These are phyloP conservation scores for Xylariaceae sp. DNA, from an alignment of 2,329 filamentous ascomycete species.

Conservation along the genomic window DNA sequence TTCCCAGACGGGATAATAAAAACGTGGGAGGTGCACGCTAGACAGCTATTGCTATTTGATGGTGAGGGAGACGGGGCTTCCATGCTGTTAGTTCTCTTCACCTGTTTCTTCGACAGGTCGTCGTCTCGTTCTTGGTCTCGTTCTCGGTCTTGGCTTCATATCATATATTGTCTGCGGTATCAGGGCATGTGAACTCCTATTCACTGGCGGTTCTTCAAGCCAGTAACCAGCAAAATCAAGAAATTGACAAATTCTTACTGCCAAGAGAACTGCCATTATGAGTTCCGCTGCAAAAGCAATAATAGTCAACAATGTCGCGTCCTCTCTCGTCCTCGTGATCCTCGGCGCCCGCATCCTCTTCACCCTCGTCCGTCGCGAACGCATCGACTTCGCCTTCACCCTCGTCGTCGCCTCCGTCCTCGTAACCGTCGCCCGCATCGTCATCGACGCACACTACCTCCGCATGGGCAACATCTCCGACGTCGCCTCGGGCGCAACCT, in stretches of 20 bases:
- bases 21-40: neutral
- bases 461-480: conserved; percentile 24
- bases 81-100: neutral
- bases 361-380: conserved; percentile 24
- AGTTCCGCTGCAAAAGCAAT: neutral
- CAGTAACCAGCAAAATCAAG: no score
- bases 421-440: conserved; percentile 20
- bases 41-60: neutral
- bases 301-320: conserved; percentile 17
- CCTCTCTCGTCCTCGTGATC: conserved; percentile 24
- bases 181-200: no score
- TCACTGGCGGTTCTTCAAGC: no score
- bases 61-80: neutral
- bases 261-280: conserved; percentile 3
- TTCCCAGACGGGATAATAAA: neutral
- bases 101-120: neutral
- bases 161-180: no score
- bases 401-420: conserved; percentile 25
- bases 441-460: conserved; percentile 24
- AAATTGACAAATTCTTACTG: no score
- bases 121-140: no score
- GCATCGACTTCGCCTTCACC: conserved; percentile 25
- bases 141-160: no score
- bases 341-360: conserved; percentile 22
- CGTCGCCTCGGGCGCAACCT: conserved; percentile 11